These are phyloP conservation scores for Cutaneotrichosporon mucoides DNA, from an alignment of 1,284 basidiomycete genomes.

Conservation along the genomic window DNA sequence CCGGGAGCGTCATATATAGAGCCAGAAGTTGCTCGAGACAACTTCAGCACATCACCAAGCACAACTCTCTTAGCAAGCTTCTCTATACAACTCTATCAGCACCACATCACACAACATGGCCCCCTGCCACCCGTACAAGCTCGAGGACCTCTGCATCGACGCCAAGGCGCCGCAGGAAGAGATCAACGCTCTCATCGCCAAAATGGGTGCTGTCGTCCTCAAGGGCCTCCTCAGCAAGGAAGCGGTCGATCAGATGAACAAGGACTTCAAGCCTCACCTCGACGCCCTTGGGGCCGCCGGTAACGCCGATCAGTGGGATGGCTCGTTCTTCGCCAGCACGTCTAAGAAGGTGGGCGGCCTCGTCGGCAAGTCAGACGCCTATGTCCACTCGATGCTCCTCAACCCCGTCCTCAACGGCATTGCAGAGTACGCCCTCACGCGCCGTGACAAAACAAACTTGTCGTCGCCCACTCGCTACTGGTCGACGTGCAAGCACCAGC, in stretches of 20 bases:
- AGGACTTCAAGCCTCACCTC: constrained; percentile 19
- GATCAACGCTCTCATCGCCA: constrained; percentile 22
- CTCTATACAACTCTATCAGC: neutral
- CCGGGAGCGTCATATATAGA: neutral
- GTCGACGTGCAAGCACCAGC: constrained; percentile 18
- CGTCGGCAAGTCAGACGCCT: constrained; percentile 13
- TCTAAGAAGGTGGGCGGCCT: constrained; percentile 20
- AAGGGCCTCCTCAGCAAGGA: constrained; percentile 15
- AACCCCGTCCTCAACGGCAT: constrained; percentile 17
- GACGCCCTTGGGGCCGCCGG: constrained; percentile 13
- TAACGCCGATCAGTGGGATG: constrained; percentile 21
- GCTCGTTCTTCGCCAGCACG: constrained; percentile 19
- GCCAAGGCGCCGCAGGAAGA: constrained; percentile 19
- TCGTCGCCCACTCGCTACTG: constrained; percentile 17
- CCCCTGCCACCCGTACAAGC: constrained; percentile 18
- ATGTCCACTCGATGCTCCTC: constrained; percentile 15
- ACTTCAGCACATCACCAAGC: neutral
- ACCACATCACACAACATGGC: constrained; percentile 1
- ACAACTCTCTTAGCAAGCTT: neutral
- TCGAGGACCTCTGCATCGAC: constrained; percentile 19
- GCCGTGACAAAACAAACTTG: constrained; percentile 19
- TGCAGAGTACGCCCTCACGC: constrained; percentile 17
- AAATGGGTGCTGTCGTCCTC: constrained; percentile 20
- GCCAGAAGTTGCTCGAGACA: too few relatives aligned
- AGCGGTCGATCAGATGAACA: constrained; percentile 11